Evolutionary conservation across 139 green algal species (phyloP).

Genomic region (Closterium sp.): DNA sequence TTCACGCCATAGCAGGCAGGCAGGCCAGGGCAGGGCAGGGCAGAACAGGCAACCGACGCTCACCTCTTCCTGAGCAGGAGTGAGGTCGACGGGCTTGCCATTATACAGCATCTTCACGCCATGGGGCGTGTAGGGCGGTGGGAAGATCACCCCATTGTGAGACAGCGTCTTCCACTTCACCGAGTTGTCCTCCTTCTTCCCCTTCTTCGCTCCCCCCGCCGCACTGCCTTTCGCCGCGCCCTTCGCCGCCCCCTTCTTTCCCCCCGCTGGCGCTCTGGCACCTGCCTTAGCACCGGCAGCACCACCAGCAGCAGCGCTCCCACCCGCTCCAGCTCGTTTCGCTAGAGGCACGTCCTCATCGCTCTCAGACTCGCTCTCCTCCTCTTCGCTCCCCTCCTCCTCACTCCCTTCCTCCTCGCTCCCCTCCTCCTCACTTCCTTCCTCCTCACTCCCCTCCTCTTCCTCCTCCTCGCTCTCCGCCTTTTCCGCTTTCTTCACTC

Average conservation of each 20-base stretch:
- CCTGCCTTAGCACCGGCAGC: background rate
- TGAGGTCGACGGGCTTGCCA: conserved; percentile 84
- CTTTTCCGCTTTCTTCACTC: background rate
- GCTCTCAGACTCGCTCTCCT: background rate
- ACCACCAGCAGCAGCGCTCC: too few relatives aligned
- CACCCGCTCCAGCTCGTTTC: background rate
- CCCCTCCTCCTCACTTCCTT: background rate
- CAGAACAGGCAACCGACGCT: too few relatives aligned
- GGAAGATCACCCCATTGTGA: conserved; percentile 94
- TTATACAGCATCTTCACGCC: conserved; percentile 97
- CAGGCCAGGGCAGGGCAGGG: too few relatives aligned
- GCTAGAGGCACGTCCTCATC: background rate
- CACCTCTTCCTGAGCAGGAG: conserved; percentile 69
- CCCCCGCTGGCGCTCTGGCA: background rate
- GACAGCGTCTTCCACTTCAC: conserved; percentile 85
- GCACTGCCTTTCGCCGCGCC: background rate
- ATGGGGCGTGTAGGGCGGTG: conserved; percentile 84
- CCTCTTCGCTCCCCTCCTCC: background rate
- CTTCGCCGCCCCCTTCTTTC: background rate
- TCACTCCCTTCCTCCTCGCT: background rate
- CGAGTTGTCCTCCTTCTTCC: conserved; percentile 4
- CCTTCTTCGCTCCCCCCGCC: background rate
- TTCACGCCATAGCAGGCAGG: conserved; percentile 79
- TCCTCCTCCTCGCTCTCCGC: background rate
- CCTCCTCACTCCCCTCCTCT: background rate